Percentiles rank a stretch among this genome's conserved stretches.
phyloP scores from a whole-genome alignment of 2,329 filamentous ascomycete genomes.

The Epichloe sibirici region DNA sequence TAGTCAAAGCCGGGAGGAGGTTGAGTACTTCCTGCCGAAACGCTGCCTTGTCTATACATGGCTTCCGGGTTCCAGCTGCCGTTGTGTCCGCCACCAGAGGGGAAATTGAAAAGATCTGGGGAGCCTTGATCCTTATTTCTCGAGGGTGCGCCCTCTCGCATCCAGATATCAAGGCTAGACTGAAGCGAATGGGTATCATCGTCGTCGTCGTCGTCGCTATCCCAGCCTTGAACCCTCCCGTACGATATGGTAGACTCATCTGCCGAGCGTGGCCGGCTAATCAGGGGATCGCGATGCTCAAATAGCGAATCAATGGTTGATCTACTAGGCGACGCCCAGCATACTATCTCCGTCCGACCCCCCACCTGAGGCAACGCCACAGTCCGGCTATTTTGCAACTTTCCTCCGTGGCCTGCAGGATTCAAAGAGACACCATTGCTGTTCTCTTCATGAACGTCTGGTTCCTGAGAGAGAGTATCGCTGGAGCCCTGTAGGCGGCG shows the following conservation, averaged over 20 bases:
- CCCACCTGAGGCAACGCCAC: not conserved
- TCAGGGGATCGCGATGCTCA: constrained; percentile 11
- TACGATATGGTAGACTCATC: constrained; percentile 32
- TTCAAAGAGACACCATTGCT: constrained; percentile 21
- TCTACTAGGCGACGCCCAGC: constrained; percentile 4
- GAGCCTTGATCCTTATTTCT: constrained; percentile 22
- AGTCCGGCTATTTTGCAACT: constrained; percentile 1
- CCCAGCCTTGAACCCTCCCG: constrained; percentile 29
- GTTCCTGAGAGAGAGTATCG: constrained; percentile 30
- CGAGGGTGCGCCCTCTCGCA: constrained; percentile 37
- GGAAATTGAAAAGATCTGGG: constrained; percentile 44
- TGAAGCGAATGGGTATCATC: constrained; percentile 29
- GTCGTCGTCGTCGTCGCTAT: constrained; percentile 31
- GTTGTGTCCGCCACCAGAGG: constrained; percentile 19
- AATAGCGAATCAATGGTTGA: constrained; percentile 7
- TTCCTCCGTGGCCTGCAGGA: constrained; percentile 9
- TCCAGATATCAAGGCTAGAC: constrained; percentile 45
- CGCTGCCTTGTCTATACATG: constrained; percentile 29
- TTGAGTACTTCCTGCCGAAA: constrained; percentile 12
- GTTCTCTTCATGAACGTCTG: constrained; percentile 16
- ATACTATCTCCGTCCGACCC: not conserved
- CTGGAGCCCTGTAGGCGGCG: constrained; percentile 37
- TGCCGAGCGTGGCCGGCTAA: constrained; percentile 33
- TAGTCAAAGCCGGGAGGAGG: constrained; percentile 24
- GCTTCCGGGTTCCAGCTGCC: constrained; percentile 34